A percentile compares a stretch with the other conserved stretches of the same genome.
Conservation (phyloP, 306 rosid species). For the Acacia melanoxylon region DNA sequence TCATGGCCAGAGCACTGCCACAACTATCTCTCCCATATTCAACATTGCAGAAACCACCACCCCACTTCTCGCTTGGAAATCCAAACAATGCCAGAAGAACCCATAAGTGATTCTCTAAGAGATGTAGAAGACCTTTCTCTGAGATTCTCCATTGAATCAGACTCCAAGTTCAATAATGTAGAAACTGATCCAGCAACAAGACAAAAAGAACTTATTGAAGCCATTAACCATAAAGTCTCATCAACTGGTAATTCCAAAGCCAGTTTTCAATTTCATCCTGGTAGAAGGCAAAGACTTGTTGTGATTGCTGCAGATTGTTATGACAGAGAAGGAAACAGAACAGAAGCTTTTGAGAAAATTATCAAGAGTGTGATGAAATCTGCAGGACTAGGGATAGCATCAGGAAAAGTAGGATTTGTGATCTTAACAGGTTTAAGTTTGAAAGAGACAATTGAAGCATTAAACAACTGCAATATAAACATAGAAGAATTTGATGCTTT, state of each 20-base stretch:
- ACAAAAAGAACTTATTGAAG: conserved; percentile 74
- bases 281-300: conserved; percentile 66
- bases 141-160: conserved; percentile 72
- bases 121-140: conserved; percentile 78
- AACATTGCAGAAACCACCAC: conserved; percentile 60
- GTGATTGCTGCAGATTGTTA: conserved; percentile 71
- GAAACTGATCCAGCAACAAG: conserved; percentile 59
- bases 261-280: conserved; percentile 56
- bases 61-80: conserved; percentile 65
- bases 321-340: conserved; percentile 46
- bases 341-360: conserved; percentile 41
- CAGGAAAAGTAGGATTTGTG: conserved; percentile 57
- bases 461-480: conserved; percentile 51
- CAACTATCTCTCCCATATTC: conserved; percentile 77
- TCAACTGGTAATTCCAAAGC: conserved; percentile 44
- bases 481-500: conserved; percentile 68
- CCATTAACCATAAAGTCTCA: conserved; percentile 51
- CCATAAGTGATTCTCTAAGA: conserved; percentile 71
- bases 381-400: conserved; percentile 37
- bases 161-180: conserved; percentile 44
- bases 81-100: conserved; percentile 63
- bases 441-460: conserved; percentile 58
- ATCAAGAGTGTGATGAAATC: conserved; percentile 51
- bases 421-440: conserved; percentile 61
- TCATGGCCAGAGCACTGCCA: conserved; percentile 88